Percentiles rank a stretch among this genome's conserved stretches.
Conservation (phyloP, 495 filamentous ascomycete species). For the Achaetomiella virescens region DNA sequence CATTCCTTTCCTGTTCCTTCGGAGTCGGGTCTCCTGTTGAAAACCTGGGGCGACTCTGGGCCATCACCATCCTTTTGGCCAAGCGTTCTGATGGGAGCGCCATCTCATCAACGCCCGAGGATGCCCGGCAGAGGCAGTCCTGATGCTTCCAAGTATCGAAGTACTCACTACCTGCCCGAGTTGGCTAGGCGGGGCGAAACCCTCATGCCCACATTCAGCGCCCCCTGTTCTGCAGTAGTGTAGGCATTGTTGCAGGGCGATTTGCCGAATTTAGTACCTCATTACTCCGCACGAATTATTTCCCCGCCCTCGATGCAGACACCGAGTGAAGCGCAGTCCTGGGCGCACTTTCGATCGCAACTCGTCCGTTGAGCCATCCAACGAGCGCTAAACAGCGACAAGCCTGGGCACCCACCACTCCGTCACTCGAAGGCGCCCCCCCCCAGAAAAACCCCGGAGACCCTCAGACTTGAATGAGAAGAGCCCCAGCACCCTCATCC, state of each 20-base stretch:
- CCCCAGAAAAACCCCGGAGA: constrained; percentile 18
- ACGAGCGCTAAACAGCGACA: constrained; percentile 2
- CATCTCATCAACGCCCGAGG: no score
- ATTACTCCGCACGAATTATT: not conserved
- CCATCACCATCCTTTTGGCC: no score
- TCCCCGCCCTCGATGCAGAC: constrained; percentile 15
- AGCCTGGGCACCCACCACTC: not conserved
- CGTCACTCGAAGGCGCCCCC: constrained; percentile 3
- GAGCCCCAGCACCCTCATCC: constrained; percentile 9
- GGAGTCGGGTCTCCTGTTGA: no score
- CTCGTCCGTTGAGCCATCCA: constrained; percentile 13
- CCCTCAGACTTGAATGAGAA: constrained; percentile 14
- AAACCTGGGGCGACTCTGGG: no score
- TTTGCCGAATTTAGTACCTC: constrained; percentile 9
- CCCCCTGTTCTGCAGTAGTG: not conserved
- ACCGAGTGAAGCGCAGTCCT: not conserved
- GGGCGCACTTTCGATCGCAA: constrained; percentile 3
- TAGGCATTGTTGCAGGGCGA: not conserved
- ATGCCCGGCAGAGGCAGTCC: no score
- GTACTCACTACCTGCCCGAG: not conserved
- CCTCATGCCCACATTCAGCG: no score
- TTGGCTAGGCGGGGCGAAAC: not conserved
- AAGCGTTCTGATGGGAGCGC: no score
- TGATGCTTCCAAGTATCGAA: no score
- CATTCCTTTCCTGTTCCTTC: not conserved